Evolutionary conservation across 441 rosid species (phyloP).

Genomic region (Lepidium campestre): DNA sequence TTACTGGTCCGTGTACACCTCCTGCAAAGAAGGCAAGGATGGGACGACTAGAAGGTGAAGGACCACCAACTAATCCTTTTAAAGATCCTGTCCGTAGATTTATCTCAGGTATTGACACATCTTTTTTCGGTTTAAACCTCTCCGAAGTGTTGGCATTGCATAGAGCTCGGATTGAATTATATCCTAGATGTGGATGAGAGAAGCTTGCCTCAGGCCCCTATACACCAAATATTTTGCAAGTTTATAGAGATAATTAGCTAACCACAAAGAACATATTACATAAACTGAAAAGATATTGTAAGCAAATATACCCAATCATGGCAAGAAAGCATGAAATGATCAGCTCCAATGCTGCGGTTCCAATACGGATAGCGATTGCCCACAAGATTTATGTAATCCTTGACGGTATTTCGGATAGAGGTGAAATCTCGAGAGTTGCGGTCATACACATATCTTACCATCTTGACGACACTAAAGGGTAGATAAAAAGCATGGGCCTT

Average conservation of each 20-base stretch:
- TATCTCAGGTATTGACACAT: conserved; percentile 77
- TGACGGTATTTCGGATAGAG: conserved; percentile 57
- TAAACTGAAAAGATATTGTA: background rate
- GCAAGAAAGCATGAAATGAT: conserved; percentile 89
- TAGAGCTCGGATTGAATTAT: conserved; percentile 73
- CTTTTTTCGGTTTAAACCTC: conserved; percentile 71
- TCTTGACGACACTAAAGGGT: conserved; percentile 74
- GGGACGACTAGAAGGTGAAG: conserved; percentile 63
- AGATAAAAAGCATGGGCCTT: conserved; percentile 70
- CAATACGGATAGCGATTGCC: conserved; percentile 56
- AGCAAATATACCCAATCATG: conserved; percentile 71
- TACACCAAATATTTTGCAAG: background rate
- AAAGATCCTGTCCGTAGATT: conserved; percentile 57
- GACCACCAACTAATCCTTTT: conserved; percentile 66
- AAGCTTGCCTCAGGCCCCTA: conserved; percentile 78
- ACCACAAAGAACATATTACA: background rate
- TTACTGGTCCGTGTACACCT: conserved; percentile 86
- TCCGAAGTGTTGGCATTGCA: conserved; percentile 95
- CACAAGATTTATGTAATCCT: conserved; percentile 57
- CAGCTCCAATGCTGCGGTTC: conserved; percentile 84
- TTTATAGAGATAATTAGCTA: background rate
- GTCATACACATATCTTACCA: conserved; percentile 68
- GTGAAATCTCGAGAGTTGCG: conserved; percentile 57
- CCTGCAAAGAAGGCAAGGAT: conserved; percentile 91
- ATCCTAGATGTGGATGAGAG: conserved; percentile 47